Evolutionary conservation across 2,329 filamentous ascomycete genomes (phyloP).

Genomic region (Trichoderma sp.): DNA sequence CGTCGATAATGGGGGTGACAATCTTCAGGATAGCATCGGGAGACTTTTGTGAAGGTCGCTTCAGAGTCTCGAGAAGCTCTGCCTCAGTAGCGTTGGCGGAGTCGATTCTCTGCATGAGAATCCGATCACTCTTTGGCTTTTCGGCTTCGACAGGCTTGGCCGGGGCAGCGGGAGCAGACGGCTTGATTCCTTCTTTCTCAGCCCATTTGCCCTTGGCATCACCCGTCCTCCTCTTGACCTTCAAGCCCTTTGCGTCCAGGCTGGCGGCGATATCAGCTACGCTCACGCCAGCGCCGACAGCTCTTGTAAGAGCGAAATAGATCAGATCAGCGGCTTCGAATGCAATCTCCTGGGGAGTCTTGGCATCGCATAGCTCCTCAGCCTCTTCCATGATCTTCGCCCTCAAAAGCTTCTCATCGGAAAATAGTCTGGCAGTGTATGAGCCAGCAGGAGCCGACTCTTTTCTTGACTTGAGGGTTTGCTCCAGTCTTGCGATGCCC

Average conservation of each 20-base stretch:
- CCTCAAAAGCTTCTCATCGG: conserved; percentile 81
- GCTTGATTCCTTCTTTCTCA: conserved; percentile 71
- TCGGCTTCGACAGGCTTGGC: conserved; percentile 38
- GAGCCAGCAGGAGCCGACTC: conserved; percentile 82
- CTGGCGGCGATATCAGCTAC: conserved; percentile 89
- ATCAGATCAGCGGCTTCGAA: conserved; percentile 95
- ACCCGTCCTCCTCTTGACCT: conserved; percentile 89
- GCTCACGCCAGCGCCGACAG: conserved; percentile 78
- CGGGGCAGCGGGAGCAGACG: conserved; percentile 37
- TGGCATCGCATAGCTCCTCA: conserved; percentile 88
- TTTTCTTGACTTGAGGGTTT: conserved; percentile 82
- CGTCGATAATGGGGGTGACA: conserved; percentile 86
- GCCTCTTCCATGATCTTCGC: conserved; percentile 99
- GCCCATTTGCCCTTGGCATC: conserved; percentile 95
- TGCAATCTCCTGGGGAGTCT: conserved; percentile 78
- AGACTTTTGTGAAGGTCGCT: conserved; percentile 90
- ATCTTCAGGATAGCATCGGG: conserved; percentile 93
- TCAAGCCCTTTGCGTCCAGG: conserved; percentile 90
- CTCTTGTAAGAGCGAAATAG: conserved; percentile 94
- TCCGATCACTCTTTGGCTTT: conserved; percentile 52
- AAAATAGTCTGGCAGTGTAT: conserved; percentile 92
- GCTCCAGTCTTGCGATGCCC: conserved; percentile 81
- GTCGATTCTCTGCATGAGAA: conserved; percentile 81
- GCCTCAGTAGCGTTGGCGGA: conserved; percentile 63
- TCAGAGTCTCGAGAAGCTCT: conserved; percentile 72